Evolutionary conservation across 805 yeast species (phyloP).

Genomic region (Ogataea sp.): DNA sequence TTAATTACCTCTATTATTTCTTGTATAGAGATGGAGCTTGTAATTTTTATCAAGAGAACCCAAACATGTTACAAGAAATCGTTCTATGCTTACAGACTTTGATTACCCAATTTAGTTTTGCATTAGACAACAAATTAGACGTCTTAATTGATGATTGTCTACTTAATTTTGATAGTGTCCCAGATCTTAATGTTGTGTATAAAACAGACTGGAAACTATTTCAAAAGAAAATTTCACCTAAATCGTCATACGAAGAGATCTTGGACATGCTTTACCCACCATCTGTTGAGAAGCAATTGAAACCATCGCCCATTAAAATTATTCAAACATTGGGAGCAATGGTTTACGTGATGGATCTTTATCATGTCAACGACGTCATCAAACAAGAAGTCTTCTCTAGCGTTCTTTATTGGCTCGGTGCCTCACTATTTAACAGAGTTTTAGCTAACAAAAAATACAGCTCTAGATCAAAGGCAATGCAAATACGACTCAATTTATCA

Average conservation of each 20-base stretch:
- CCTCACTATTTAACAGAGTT: slow-evolving; percentile 65
- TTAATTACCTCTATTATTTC: slow-evolving; percentile 73
- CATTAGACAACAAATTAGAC: slow-evolving; percentile 54
- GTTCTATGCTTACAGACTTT: slow-evolving; percentile 49
- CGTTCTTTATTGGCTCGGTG: slow-evolving; percentile 71
- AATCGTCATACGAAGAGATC: slow-evolving; percentile 63
- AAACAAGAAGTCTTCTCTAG: slow-evolving; percentile 71
- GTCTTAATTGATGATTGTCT: slow-evolving; percentile 56
- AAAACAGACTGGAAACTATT: slow-evolving; percentile 58
- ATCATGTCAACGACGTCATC: slow-evolving; percentile 71
- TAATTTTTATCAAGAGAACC: slow-evolving; percentile 43
- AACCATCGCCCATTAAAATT: slow-evolving; percentile 82
- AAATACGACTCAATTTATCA: slow-evolving; percentile 79
- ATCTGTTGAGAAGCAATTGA: slow-evolving; percentile 64
- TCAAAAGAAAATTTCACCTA: slow-evolving; percentile 34
- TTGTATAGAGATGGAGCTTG: slow-evolving; percentile 53
- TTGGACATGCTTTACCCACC: slow-evolving; percentile 80
- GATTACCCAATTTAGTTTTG: slow-evolving; percentile 56
- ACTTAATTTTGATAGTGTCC: slow-evolving; percentile 71
- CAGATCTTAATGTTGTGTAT: slow-evolving; percentile 72
- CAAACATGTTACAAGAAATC: slow-evolving; percentile 52
- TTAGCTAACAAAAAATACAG: slow-evolving; percentile 60
- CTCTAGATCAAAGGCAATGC: slow-evolving; percentile 81
- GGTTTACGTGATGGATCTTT: slow-evolving; percentile 74
- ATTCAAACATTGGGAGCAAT: slow-evolving; percentile 86